Conservation (phyloP, 192 early-diverging fungal genomes). For the Coemansia sp. region DNA sequence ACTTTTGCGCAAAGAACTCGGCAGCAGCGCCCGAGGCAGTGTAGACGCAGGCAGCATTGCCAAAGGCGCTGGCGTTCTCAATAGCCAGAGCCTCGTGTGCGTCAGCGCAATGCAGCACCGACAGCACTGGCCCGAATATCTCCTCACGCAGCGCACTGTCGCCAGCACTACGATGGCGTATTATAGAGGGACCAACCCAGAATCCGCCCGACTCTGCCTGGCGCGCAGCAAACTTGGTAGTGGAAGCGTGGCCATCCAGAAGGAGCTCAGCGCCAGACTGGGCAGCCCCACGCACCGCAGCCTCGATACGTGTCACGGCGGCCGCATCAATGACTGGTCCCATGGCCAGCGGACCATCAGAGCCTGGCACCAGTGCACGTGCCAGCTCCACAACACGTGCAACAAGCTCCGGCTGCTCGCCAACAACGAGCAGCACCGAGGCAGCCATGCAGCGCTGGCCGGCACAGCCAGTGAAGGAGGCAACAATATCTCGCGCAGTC, state of each 20-base stretch:
- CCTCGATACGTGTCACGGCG: conserved; percentile 61
- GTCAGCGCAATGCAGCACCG: conserved; percentile 56
- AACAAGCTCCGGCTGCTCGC: conserved; percentile 65
- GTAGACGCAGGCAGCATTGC: conserved; percentile 74
- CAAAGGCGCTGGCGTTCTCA: conserved; percentile 70
- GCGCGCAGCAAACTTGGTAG: conserved; percentile 34
- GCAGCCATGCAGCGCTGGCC: conserved; percentile 82
- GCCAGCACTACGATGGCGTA: conserved; percentile 56
- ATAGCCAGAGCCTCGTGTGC: conserved; percentile 68
- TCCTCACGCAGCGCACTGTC: conserved; percentile 71
- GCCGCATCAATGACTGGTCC: conserved; percentile 75
- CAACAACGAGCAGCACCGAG: conserved; percentile 69
- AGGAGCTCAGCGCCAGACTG: conserved; percentile 61
- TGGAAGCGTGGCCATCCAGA: conserved; percentile 67
- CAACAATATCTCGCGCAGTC: conserved; percentile 75
- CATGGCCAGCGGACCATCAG: conserved; percentile 53
- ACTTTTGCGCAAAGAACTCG: conserved; percentile 66
- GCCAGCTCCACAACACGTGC: conserved; percentile 61
- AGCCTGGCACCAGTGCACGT: conserved; percentile 54
- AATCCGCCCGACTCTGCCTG: conserved; percentile 52
- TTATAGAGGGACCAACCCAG: conserved; percentile 74
- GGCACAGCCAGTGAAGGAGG: conserved; percentile 72
- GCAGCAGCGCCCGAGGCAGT: conserved; percentile 63
- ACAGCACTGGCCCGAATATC: conserved; percentile 82
- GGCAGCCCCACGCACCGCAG: conserved; percentile 57